Conservation (phyloP, 495 filamentous ascomycete genomes). For the Xylaria telfairii region DNA sequence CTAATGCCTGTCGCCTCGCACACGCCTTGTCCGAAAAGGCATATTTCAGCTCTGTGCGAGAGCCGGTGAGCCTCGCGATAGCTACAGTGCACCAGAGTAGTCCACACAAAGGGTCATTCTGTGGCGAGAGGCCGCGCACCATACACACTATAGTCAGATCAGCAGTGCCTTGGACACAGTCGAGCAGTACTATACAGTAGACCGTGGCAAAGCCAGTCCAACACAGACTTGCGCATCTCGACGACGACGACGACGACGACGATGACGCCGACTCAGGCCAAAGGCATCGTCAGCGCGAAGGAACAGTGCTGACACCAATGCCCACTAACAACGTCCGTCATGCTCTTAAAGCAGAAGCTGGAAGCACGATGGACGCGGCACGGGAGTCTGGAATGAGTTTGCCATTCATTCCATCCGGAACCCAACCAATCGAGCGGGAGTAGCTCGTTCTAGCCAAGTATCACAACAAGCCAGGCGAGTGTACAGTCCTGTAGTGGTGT, state of each 20-base stretch:
- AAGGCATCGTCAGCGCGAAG: constrained; percentile 12
- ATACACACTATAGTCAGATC: background rate
- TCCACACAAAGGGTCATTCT: background rate
- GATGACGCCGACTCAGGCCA: constrained; percentile 6
- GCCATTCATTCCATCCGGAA: background rate
- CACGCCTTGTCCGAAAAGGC: constrained; percentile 1
- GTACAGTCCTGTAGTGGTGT: background rate
- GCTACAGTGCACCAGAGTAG: no score
- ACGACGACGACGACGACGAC: constrained; percentile 8
- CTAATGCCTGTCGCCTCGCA: constrained; percentile 14
- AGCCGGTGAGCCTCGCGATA: constrained; percentile 17
- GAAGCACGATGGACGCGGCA: background rate
- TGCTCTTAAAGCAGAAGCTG: constrained; percentile 3
- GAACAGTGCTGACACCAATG: constrained; percentile 22
- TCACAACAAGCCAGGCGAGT: constrained; percentile 1
- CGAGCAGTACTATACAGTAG: no score
- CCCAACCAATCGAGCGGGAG: background rate
- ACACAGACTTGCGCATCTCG: background rate
- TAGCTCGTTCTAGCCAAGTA: background rate
- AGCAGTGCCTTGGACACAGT: background rate
- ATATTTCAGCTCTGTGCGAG: background rate
- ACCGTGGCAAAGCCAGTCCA: constrained; percentile 12
- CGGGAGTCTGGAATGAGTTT: background rate
- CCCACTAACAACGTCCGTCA: constrained; percentile 5
- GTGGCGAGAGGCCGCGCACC: background rate